Conservation (phyloP, 768 basidiomycete species). For the Suillus subalutaceus region DNA sequence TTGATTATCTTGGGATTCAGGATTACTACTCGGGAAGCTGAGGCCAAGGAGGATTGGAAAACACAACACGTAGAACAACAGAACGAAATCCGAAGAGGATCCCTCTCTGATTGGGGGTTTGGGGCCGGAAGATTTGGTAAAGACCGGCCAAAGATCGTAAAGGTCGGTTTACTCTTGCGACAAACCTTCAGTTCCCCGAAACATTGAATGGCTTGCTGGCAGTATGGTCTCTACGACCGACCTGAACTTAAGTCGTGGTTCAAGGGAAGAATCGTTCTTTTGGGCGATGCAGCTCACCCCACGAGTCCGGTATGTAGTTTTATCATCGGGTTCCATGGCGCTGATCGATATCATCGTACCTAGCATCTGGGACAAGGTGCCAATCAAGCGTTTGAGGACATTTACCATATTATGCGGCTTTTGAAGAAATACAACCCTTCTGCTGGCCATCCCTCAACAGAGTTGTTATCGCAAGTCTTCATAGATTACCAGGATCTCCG, state of each 20-base stretch:
- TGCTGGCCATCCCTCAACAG: constrained; percentile 28
- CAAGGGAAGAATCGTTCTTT: constrained; percentile 43
- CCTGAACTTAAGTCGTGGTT: constrained; percentile 44
- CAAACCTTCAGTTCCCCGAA: constrained; percentile 7
- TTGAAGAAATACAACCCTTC: constrained; percentile 36
- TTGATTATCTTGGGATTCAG: not conserved
- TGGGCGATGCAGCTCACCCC: constrained; percentile 51
- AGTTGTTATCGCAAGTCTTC: constrained; percentile 34
- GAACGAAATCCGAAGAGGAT: constrained; percentile 20
- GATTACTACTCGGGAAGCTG: constrained; percentile 30
- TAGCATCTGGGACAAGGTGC: constrained; percentile 51
- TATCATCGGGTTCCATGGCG: not conserved
- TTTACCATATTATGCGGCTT: constrained; percentile 38
- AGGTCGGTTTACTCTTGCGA: constrained; percentile 16
- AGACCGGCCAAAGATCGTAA: constrained; percentile 16
- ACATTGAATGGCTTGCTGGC: not conserved
- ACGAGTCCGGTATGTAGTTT: constrained; percentile 42
- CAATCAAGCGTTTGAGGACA: constrained; percentile 48
- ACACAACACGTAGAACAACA: constrained; percentile 33
- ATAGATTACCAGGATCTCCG: constrained; percentile 37
- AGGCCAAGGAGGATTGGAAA: constrained; percentile 47
- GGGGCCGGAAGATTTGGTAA: constrained; percentile 24
- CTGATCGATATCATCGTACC: not conserved
- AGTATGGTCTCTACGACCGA: constrained; percentile 50
- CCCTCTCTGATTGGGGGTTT: constrained; percentile 21